Evolutionary conservation across 352 stramenopile species (phyloP).

Genomic region (Elongisporangium senticosum): DNA sequence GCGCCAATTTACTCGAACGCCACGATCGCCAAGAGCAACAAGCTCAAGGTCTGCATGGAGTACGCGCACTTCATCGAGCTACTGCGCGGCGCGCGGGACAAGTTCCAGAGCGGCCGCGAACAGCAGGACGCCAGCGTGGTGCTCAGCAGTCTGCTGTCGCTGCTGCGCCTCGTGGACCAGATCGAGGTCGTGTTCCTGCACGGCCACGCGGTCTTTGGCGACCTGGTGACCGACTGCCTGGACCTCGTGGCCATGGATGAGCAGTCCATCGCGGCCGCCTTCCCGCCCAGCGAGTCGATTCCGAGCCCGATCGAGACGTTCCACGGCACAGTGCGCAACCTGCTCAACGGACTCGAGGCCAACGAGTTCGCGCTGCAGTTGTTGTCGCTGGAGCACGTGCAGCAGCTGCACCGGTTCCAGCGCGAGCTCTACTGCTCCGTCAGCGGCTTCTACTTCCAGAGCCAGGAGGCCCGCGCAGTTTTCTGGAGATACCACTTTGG

Average conservation of each 20-base stretch:
- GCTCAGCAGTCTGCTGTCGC: slow-evolving; percentile 51
- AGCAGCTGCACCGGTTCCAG: slow-evolving; percentile 56
- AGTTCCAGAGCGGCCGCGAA: slow-evolving; percentile 45
- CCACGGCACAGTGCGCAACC: slow-evolving; percentile 66
- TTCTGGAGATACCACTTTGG: slow-evolving; percentile 69
- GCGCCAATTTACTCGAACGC: slow-evolving; percentile 47
- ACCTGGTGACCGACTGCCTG: slow-evolving; percentile 51
- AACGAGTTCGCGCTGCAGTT: slow-evolving; percentile 68
- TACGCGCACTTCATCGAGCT: slow-evolving; percentile 80
- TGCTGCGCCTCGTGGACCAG: slow-evolving; percentile 67
- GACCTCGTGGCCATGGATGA: slow-evolving; percentile 37
- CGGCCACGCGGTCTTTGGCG: slow-evolving; percentile 50
- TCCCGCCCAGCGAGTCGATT: slow-evolving; percentile 52
- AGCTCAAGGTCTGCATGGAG: slow-evolving; percentile 67
- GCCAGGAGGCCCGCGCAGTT: slow-evolving; percentile 24
- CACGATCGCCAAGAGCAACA: slow-evolving; percentile 66
- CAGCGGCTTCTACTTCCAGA: slow-evolving; percentile 64
- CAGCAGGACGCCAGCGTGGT: slow-evolving; percentile 57
- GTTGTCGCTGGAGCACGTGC: slow-evolving; percentile 42
- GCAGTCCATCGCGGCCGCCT: slow-evolving; percentile 30
- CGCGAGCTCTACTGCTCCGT: slow-evolving; percentile 68
- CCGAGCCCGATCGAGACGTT: slow-evolving; percentile 69
- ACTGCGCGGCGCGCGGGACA: slow-evolving; percentile 52
- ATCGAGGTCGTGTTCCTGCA: slow-evolving; percentile 74
- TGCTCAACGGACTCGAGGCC: slow-evolving; percentile 57